Conservation (phyloP, 306 rosid species). For the Hippophae tibetana region DNA sequence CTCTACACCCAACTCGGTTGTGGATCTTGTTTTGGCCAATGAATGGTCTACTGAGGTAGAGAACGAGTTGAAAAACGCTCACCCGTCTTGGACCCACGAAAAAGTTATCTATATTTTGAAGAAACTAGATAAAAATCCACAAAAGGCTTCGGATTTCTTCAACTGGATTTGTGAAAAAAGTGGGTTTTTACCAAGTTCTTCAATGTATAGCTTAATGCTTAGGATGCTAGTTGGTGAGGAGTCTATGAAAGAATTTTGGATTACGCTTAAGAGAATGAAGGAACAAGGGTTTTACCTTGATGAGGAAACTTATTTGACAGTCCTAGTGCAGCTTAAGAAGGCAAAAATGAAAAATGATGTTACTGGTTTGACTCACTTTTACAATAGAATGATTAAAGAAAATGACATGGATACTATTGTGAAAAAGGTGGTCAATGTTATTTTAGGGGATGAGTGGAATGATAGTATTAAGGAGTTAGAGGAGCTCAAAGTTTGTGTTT, state of each 20-base stretch:
- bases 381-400: constrained; percentile 42
- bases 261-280: constrained; percentile 41
- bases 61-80: constrained; percentile 33
- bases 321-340: constrained; percentile 27
- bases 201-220: constrained; percentile 48
- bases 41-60: constrained; percentile 67
- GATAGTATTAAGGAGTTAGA: constrained; percentile 36
- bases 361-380: constrained; percentile 38
- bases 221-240: constrained; percentile 39
- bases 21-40: constrained; percentile 40
- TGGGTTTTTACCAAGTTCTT: constrained; percentile 52
- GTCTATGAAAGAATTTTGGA: constrained; percentile 65
- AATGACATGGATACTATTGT: constrained; percentile 44
- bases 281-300: constrained; percentile 60
- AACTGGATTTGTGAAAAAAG: constrained; percentile 51
- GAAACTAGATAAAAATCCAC: constrained; percentile 49
- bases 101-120: constrained; percentile 52
- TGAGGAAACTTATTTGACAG: constrained; percentile 36
- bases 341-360: constrained; percentile 46
- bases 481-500: constrained; percentile 29
- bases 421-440: constrained; percentile 41
- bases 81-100: constrained; percentile 49
- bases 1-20: constrained; percentile 48
- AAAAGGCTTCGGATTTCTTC: constrained; percentile 59
- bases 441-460: constrained; percentile 53